phyloP scores from a whole-genome alignment of 495 filamentous ascomycete genomes.

The Cairneyella variabilis region DNA sequence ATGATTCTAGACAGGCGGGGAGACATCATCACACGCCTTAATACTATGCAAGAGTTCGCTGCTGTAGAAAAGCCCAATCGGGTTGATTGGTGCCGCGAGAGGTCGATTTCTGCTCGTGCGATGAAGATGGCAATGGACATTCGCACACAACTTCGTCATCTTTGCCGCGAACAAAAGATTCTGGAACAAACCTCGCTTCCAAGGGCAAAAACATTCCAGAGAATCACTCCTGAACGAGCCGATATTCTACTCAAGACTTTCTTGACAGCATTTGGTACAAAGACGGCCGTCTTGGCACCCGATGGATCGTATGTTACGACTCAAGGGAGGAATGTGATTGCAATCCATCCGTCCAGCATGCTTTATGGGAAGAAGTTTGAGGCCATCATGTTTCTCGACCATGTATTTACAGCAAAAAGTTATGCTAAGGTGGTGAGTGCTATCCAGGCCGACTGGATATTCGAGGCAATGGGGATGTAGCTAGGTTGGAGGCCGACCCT shows the following conservation, averaged over 20 bases:
- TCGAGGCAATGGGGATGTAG: slow-evolving; percentile 39
- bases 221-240: slow-evolving; percentile 47
- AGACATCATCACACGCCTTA: slow-evolving; percentile 83
- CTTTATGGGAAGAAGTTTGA: slow-evolving; percentile 84
- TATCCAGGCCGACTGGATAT: slow-evolving; percentile 85
- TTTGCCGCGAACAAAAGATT: slow-evolving; percentile 51
- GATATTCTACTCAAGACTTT: slow-evolving; percentile 72
- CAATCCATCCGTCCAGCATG: slow-evolving; percentile 85
- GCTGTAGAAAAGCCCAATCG: slow-evolving; percentile 65
- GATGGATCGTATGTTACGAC: slow-evolving; percentile 85
- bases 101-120: slow-evolving; percentile 74
- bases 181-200: slow-evolving; percentile 30
- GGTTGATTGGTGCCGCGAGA: slow-evolving; percentile 70
- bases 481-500: too few species aligned
- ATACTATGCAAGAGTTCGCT: slow-evolving; percentile 76
- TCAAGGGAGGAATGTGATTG: slow-evolving; percentile 77
- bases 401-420: slow-evolving; percentile 88
- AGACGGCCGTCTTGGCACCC: slow-evolving; percentile 76
- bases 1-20: slow-evolving; percentile 79
- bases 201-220: slow-evolving; percentile 46
- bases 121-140: slow-evolving; percentile 75
- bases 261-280: slow-evolving; percentile 72
- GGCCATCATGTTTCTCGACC: slow-evolving; percentile 94
- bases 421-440: slow-evolving; percentile 88
- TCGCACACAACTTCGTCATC: slow-evolving; percentile 75